phyloP scores from a whole-genome alignment of 2,329 filamentous ascomycete species.

The Colletotrichum cuscutae region DNA sequence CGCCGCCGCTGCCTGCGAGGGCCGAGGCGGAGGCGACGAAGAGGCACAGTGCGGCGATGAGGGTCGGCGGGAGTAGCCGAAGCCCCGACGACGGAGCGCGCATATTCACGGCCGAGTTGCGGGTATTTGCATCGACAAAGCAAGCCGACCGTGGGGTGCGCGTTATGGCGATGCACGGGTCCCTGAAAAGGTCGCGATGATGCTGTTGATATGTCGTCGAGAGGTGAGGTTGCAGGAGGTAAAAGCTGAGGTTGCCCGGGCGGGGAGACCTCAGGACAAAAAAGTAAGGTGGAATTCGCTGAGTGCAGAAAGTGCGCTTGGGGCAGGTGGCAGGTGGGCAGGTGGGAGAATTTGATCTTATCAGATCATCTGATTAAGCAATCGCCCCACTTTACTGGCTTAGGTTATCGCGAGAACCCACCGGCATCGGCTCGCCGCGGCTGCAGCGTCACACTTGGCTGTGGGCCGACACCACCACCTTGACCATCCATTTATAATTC shows the following conservation, averaged over 20 bases:
- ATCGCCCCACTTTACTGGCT: background rate
- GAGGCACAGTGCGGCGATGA: conserved; percentile 19
- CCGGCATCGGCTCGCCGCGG: conserved; percentile 29
- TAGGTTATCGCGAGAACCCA: conserved; percentile 23
- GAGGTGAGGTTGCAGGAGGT: background rate
- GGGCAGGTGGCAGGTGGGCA: background rate
- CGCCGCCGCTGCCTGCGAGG: conserved; percentile 7
- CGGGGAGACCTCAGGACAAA: background rate
- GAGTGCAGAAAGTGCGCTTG: background rate
- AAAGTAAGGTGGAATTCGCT: conserved; percentile 1
- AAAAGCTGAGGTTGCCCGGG: background rate
- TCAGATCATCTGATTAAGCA: conserved; percentile 37
- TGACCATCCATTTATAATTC: too few species aligned
- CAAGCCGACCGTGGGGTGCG: background rate
- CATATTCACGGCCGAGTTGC: conserved; percentile 23
- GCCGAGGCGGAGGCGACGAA: conserved; percentile 15
- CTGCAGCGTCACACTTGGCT: background rate
- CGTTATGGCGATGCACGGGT: background rate
- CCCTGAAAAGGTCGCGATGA: background rate
- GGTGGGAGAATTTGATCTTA: conserved; percentile 32
- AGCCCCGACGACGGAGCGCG: conserved; percentile 5
- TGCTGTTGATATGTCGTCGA: background rate
- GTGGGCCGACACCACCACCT: too few species aligned
- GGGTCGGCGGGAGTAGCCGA: background rate
- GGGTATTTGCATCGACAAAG: conserved; percentile 11